A percentile compares a stretch with the other conserved stretches of the same genome.
Evolutionary conservation across 768 basidiomycete genomes (phyloP).

Genomic region (Coprinellus micaceus): DNA sequence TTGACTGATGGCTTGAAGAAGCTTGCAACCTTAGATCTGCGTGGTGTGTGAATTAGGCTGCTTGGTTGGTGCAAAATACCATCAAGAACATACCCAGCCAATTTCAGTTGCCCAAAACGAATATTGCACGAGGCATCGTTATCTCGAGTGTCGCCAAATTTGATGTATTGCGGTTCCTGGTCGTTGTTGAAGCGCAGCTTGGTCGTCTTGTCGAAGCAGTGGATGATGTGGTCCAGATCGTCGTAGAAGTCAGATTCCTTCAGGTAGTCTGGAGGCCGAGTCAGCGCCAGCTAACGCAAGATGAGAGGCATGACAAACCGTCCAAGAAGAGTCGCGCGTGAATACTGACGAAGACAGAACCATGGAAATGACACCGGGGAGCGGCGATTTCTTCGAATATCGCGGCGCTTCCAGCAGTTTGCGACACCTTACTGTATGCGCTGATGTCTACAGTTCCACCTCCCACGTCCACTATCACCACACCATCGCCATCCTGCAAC

Average conservation of each 20-base stretch:
- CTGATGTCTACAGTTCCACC: slow-evolving; percentile 59
- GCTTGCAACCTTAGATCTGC: slow-evolving; percentile 29
- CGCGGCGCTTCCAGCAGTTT: slow-evolving; percentile 1
- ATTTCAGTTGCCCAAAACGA: slow-evolving; percentile 44
- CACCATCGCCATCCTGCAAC: slow-evolving; percentile 37
- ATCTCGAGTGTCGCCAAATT: slow-evolving; percentile 43
- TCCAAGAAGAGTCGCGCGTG: slow-evolving; percentile 38
- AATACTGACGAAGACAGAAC: slow-evolving; percentile 48
- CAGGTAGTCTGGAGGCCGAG: slow-evolving; percentile 32
- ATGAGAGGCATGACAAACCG: slow-evolving; percentile 23
- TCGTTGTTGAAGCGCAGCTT: slow-evolving; percentile 43
- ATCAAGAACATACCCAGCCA: slow-evolving; percentile 29
- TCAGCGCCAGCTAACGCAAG: slow-evolving; percentile 8
- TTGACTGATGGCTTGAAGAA: slow-evolving; percentile 40
- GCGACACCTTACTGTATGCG: slow-evolving; percentile 33
- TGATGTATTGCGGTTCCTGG: slow-evolving; percentile 41
- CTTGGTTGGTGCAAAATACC: too few relatives aligned
- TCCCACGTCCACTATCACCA: slow-evolving; percentile 56
- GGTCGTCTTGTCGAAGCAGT: slow-evolving; percentile 44
- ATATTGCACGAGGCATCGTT: slow-evolving; percentile 39
- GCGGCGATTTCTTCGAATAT: slow-evolving; percentile 48
- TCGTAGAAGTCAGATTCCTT: slow-evolving; percentile 37
- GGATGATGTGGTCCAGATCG: slow-evolving; percentile 39
- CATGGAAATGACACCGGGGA: slow-evolving; percentile 43
- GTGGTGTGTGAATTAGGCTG: too few relatives aligned